Evolutionary conservation across 306 rosid species (phyloP), one percentile per base, ranked within the genome.

Genomic region (Styphnolobium japonicum): DNA sequence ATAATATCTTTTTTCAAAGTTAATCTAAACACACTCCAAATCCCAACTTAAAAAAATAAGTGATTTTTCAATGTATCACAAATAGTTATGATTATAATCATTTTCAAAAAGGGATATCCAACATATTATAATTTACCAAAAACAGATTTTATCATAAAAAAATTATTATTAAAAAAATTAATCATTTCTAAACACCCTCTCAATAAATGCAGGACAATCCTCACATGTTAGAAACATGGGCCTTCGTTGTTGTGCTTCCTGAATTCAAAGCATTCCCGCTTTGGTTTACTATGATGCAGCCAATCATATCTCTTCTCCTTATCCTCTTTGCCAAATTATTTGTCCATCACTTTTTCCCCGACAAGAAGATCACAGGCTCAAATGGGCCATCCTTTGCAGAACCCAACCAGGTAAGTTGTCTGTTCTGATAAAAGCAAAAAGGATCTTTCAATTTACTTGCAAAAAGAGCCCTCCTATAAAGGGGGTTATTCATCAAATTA

Each of bases 171-270:
- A n/a, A n/a, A n/a, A n/a, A n/a, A n/a, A n/a, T n/a, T n/a, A n/a
- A n/a, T n/a, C n/a, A n/a, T n/a, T n/a, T n/a, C n/a, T n/a, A n/a
- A n/a, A n/a, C n/a, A n/a, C n/a, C n/a, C n/a, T n/a, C 70, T 36
- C 58, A 57, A 82, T 74, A 73, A 85, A 78, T 78, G 93, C 93
- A 87, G 76, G 89, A 78, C 89, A 87, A 75, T 75, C 52, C 76
- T 85, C 90, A 87, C 93, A 87, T 89, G 93, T 53, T 33, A 81
- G 66, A 83, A 87, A 81, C 89, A 89, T 87, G 93, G 78, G 4
- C 52, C 65, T 84, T 70, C 62, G 43, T 71, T 71, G 65, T 64
- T 10, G 29, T 84, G 88, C 80, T 85, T 83, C 82, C 82, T 67
- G 12, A 40, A 21, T 68, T 64, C 81, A 74, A 61, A 81, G 82